Conservation (phyloP, 768 basidiomycete species). For the Asterophora lycoperdoides region DNA sequence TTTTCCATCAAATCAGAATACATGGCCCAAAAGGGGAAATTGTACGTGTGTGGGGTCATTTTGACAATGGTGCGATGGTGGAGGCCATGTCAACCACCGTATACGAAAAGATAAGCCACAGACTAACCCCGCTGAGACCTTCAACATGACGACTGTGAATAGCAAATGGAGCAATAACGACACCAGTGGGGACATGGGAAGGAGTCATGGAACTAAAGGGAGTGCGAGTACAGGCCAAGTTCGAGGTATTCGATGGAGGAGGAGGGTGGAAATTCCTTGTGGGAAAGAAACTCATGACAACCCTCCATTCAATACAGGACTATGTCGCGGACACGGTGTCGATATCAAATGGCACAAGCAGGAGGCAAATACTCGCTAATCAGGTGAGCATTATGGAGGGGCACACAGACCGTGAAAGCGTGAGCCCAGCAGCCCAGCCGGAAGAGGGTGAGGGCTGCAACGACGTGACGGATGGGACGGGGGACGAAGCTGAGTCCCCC, state of each 20-base stretch:
- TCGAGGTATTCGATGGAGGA: constrained; percentile 25
- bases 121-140: neutral
- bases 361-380: neutral
- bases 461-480: too few species aligned
- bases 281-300: constrained; percentile 24
- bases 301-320: constrained; percentile 21
- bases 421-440: too few species aligned
- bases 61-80: constrained; percentile 24
- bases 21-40: neutral
- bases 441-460: too few species aligned
- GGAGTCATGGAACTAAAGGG: constrained; percentile 4
- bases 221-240: constrained; percentile 4
- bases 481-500: too few species aligned
- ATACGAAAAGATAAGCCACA: neutral
- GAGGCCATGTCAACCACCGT: constrained; percentile 12
- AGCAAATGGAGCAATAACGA: constrained; percentile 20
- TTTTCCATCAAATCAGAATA: constrained; percentile 2
- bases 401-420: too few species aligned
- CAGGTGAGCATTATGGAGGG: neutral
- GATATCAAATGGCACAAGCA: neutral
- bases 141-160: constrained; percentile 16
- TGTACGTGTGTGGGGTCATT: constrained; percentile 4
- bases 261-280: constrained; percentile 26
- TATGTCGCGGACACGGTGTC: constrained; percentile 16
- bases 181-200: constrained; percentile 7